A percentile compares a stretch with the other conserved stretches of the same genome.
Evolutionary conservation across 164 flowering plant genomes (phyloP).

Genomic region (Malania oleifera): DNA sequence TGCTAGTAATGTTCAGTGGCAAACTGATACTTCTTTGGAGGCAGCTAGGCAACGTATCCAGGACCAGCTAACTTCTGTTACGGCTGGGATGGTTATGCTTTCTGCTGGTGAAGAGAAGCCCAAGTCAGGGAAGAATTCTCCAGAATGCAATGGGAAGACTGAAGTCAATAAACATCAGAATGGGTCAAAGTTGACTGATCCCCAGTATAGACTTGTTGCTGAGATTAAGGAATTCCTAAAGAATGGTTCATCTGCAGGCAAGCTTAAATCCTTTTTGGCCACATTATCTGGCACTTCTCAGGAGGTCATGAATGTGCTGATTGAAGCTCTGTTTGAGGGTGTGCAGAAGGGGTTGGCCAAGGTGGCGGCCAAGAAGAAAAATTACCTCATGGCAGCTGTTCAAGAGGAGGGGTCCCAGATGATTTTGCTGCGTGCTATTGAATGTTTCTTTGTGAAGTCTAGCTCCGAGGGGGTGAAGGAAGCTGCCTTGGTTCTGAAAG

Average conservation of each 20-base stretch:
- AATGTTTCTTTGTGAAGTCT: conserved; percentile 38
- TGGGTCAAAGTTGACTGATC: neutral
- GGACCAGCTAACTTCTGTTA: conserved; percentile 68
- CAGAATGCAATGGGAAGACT: neutral
- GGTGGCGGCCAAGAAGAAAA: conserved; percentile 53
- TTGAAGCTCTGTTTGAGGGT: conserved; percentile 53
- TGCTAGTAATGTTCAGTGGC: conserved; percentile 67
- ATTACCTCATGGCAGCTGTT: conserved; percentile 36
- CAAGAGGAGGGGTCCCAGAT: conserved; percentile 43
- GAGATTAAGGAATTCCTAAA: conserved; percentile 34
- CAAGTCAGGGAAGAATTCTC: conserved; percentile 8
- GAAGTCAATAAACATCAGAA: neutral
- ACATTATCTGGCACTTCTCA: conserved; percentile 35
- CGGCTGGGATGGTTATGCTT: conserved; percentile 76
- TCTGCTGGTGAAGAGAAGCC: conserved; percentile 37
- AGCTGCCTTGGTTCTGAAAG: conserved; percentile 55
- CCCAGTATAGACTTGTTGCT: conserved; percentile 26
- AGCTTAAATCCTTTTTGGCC: conserved; percentile 30
- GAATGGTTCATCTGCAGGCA: conserved; percentile 40
- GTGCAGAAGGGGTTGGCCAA: conserved; percentile 56
- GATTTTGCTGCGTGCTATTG: conserved; percentile 41
- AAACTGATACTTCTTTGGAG: conserved; percentile 65
- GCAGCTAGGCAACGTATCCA: conserved; percentile 67
- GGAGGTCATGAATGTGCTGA: conserved; percentile 39
- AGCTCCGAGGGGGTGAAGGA: conserved; percentile 45